Evolutionary conservation across 2,329 filamentous ascomycete genomes (phyloP).

Genomic region (Aspergillus vadensis): DNA sequence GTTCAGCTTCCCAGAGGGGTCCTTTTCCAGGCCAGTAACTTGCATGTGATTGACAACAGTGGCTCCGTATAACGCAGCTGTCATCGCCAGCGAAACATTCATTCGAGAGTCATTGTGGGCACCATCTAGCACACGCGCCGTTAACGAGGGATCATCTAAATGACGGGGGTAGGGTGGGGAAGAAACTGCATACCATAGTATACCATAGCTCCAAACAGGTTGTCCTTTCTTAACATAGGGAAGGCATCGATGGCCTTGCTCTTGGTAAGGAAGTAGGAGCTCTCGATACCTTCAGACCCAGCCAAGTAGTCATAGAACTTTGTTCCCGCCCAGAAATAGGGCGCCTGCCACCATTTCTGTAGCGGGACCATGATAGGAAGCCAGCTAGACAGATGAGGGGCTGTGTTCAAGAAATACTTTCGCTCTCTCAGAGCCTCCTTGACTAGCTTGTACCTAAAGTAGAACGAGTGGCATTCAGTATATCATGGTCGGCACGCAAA

Average conservation of each 20-base stretch:
- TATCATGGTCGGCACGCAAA: neutral
- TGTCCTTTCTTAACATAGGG: constrained; percentile 81
- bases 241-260: constrained; percentile 86
- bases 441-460: constrained; percentile 64
- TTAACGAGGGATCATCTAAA: constrained; percentile 17
- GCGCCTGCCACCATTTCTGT: constrained; percentile 80
- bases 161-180: neutral
- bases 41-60: constrained; percentile 83
- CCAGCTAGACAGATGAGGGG: constrained; percentile 77
- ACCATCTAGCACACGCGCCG: constrained; percentile 59
- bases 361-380: constrained; percentile 82
- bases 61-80: constrained; percentile 80
- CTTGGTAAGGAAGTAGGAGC: constrained; percentile 82
- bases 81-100: constrained; percentile 88
- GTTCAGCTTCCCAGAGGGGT: constrained; percentile 69
- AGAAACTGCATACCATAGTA: constrained; percentile 66
- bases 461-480: neutral
- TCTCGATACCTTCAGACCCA: constrained; percentile 83
- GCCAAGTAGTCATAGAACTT: constrained; percentile 86
- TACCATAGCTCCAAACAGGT: constrained; percentile 77
- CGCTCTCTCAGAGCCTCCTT: constrained; percentile 80
- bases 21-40: constrained; percentile 74
- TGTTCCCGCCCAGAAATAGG: constrained; percentile 70
- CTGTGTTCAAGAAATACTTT: constrained; percentile 80
- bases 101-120: constrained; percentile 91